phyloP scores from a whole-genome alignment of 169 alveolate species.

The Plasmodium chabaudi region DNA sequence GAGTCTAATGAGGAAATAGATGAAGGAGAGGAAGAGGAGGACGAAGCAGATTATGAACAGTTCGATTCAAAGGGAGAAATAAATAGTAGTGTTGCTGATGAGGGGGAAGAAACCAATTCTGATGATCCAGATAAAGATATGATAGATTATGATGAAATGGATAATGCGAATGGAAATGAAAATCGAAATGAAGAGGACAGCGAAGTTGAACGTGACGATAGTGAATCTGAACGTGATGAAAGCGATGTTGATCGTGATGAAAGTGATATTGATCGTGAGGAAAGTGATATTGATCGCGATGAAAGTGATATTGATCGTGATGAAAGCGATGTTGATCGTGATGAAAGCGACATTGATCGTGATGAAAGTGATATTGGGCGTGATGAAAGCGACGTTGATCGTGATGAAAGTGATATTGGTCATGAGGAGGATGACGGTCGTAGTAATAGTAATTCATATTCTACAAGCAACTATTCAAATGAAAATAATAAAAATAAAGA shows the following conservation, averaged over 20 bases:
- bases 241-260: not conserved
- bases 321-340: no score
- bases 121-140: not conserved
- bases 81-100: not conserved
- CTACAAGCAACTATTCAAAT: no score
- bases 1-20: slow-evolving; percentile 4
- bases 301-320: not conserved
- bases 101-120: not conserved
- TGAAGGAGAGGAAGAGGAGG: no score
- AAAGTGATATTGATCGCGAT: not conserved
- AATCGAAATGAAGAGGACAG: not conserved
- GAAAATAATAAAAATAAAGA: no score
- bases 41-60: not conserved
- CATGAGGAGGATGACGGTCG: no score
- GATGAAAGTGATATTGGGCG: slow-evolving; percentile 8
- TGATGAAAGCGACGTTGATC: slow-evolving; percentile 3
- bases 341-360: not conserved
- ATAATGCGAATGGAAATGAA: not conserved
- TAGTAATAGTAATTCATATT: no score
- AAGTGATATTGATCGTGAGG: not conserved
- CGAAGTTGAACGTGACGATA: slow-evolving; percentile 6
- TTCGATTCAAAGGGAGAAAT: no score
- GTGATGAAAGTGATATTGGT: not conserved
- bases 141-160: not conserved
- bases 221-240: slow-evolving; percentile 1